These are phyloP conservation scores for Aureobasidium sp. DNA, from an alignment of 2,329 filamentous ascomycete species.

Conservation along the genomic window DNA sequence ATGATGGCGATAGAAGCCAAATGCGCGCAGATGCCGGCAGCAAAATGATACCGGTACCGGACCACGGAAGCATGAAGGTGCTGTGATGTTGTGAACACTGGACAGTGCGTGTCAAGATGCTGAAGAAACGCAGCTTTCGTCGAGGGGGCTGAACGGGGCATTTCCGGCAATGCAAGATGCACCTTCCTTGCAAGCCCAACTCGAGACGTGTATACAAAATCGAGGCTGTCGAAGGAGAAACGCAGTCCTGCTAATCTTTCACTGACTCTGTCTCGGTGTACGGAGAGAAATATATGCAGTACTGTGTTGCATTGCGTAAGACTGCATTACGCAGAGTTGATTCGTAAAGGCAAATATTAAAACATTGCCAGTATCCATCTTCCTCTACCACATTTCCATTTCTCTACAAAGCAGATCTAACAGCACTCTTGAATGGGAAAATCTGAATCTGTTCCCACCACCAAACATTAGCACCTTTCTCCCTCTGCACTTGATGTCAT, in stretches of 20 bases:
- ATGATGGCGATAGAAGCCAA: not conserved
- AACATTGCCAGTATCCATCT: not conserved
- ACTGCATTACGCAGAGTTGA: no score
- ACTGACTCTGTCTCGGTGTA: no score
- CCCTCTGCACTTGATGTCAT: not conserved
- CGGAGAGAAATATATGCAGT: no score
- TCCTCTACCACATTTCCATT: not conserved
- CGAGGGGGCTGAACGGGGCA: not conserved
- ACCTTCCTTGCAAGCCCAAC: not conserved
- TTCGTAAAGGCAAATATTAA: not conserved
- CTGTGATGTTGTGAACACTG: not conserved
- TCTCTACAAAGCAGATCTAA: slow-evolving; percentile 24
- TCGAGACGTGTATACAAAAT: not conserved
- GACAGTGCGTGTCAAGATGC: not conserved
- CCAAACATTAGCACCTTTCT: not conserved
- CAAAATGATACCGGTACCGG: not conserved
- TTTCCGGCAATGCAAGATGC: not conserved
- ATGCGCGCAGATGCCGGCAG: not conserved
- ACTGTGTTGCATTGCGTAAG: no score
- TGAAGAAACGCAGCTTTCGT: not conserved
- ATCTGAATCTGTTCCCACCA: slow-evolving; percentile 30
- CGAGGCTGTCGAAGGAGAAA: not conserved
- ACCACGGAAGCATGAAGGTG: not conserved
- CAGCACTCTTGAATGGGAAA: slow-evolving; percentile 40
- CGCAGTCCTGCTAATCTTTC: no score